phyloP scores from a whole-genome alignment of 306 rosid genomes.

The Boehmeria nivea region DNA sequence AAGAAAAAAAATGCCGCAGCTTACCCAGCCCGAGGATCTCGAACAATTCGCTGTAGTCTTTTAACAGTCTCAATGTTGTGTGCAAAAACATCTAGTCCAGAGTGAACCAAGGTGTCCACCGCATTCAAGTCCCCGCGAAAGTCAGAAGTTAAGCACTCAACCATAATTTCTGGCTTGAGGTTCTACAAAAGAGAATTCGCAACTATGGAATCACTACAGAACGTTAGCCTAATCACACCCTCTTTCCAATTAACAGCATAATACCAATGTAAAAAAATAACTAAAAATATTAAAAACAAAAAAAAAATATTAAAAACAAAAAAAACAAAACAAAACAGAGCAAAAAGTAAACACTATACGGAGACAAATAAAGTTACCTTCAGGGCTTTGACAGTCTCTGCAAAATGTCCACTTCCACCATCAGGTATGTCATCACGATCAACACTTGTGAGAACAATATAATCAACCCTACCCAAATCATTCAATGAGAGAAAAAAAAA shows the following conservation, averaged over 20 bases:
- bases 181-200: constrained; percentile 37
- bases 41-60: constrained; percentile 87
- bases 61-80: constrained; percentile 94
- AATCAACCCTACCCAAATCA: constrained; percentile 58
- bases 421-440: constrained; percentile 98
- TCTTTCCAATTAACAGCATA: background rate
- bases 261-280: background rate
- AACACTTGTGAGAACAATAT: constrained; percentile 83
- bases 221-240: background rate
- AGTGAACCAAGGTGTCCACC: constrained; percentile 63
- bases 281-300: no score
- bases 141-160: constrained; percentile 96
- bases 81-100: constrained; percentile 95
- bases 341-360: constrained; percentile 14
- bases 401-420: constrained; percentile 97
- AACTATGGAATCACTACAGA: constrained; percentile 3
- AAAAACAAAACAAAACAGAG: constrained; percentile 1
- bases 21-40: constrained; percentile 99
- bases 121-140: constrained; percentile 84
- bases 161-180: constrained; percentile 86
- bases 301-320: no score
- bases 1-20: constrained; percentile 17
- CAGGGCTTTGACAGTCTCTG: constrained; percentile 80
- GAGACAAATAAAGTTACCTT: constrained; percentile 46
- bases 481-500: background rate